These are phyloP conservation scores for Fusarium citri DNA, from an alignment of 2,329 filamentous ascomycete genomes.

Conservation along the genomic window DNA sequence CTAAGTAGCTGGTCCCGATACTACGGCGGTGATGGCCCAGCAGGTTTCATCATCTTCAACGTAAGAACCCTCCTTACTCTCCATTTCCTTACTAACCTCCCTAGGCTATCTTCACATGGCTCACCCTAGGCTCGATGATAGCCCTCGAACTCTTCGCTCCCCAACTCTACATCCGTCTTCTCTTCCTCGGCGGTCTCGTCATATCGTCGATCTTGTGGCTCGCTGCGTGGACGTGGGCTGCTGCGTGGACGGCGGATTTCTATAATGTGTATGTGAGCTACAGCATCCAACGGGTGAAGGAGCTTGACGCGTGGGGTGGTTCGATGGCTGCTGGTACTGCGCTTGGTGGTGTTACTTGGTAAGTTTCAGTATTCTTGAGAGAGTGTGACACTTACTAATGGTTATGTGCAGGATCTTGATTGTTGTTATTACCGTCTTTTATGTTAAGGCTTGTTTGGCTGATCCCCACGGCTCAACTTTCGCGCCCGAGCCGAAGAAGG, in stretches of 20 bases:
- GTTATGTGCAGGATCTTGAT: constrained; percentile 50
- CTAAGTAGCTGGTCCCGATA: constrained; percentile 41
- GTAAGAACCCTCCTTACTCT: constrained; percentile 50
- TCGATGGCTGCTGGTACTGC: constrained; percentile 55
- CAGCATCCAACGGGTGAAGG: constrained; percentile 17
- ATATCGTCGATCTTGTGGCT: constrained; percentile 60
- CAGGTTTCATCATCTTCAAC: constrained; percentile 60
- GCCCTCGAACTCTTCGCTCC: constrained; percentile 52
- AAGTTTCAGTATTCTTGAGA: constrained; percentile 10
- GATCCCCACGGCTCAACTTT: constrained; percentile 30
- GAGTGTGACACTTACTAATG: neutral
- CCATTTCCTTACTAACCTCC: constrained; percentile 20
- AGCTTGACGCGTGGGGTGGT: constrained; percentile 40
- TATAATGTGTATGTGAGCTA: constrained; percentile 41
- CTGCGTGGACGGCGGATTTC: constrained; percentile 49
- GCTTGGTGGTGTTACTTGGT: constrained; percentile 57
- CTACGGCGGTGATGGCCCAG: constrained; percentile 49
- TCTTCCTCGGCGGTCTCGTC: constrained; percentile 51
- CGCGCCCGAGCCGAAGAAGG: constrained; percentile 2
- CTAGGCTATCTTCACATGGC: constrained; percentile 56
- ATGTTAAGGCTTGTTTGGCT: constrained; percentile 50
- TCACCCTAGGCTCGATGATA: constrained; percentile 55
- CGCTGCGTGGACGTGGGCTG: constrained; percentile 52
- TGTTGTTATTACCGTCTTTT: constrained; percentile 54
- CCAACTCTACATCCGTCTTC: constrained; percentile 51